Evolutionary conservation across 2,329 filamentous ascomycete species (phyloP), one percentile per base, ranked within the genome.

Genomic region (Purpureocillium lavendulum): DNA sequence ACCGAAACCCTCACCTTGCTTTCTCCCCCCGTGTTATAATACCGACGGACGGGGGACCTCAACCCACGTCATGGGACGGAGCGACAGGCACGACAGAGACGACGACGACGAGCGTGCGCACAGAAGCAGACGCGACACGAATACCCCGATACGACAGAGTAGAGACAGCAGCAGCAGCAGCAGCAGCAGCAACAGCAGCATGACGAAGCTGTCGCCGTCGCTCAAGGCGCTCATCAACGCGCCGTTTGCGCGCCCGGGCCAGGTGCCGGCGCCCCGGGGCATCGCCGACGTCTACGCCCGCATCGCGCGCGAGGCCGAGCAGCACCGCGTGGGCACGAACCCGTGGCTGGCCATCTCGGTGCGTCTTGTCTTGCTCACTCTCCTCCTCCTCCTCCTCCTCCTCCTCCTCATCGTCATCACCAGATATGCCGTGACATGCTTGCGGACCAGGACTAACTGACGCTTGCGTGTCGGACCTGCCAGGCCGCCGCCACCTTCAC

Each of bases 401-500:
- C n/a, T n/a, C n/a, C n/a, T n/a, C n/a, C n/a, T n/a, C n/a, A n/a
- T n/a, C n/a, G n/a, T n/a, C n/a, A n/a, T n/a, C n/a, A n/a, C n/a
- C n/a, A n/a, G n/a, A n/a, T n/a, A n/a, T n/a, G n/a, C n/a, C n/a
- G n/a, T n/a, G n/a, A n/a, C n/a, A n/a, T n/a, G n/a, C n/a, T n/a
- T n/a, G n/a, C n/a, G n/a, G n/a, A n/a, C n/a, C n/a, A n/a, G n/a
- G n/a, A n/a, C n/a, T n/a, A n/a, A n/a, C n/a, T n/a, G n/a, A n/a
- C n/a, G n/a, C n/a, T n/a, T n/a, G n/a, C n/a, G n/a, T n/a, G n/a
- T n/a, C n/a, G n/a, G n/a, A n/a, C n/a, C n/a, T n/a, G n/a, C n/a
- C 12, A 87, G 80, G 83, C 86, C 1, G 87, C 86, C 26, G 81
- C 86, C 14, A 87, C 85, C 2, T 85, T 90, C 65, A 92, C 87